Percentiles rank a stretch among this genome's conserved stretches.
Evolutionary conservation across 2,329 filamentous ascomycete species (phyloP).

Genomic region (Monilinia laxa): DNA sequence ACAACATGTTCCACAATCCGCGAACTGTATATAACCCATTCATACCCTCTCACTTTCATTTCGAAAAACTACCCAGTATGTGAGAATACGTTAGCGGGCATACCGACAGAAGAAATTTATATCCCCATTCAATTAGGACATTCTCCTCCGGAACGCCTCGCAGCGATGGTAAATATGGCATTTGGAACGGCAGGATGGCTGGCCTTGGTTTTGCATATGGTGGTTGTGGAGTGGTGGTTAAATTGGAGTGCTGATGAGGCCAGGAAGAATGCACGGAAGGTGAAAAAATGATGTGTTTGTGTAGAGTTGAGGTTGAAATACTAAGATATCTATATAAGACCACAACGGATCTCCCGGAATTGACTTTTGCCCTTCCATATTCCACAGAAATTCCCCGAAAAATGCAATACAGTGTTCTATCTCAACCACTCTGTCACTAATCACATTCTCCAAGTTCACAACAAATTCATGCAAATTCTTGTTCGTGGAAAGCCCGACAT

Average conservation of each 20-base stretch:
- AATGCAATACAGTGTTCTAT: no score
- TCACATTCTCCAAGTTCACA: no score
- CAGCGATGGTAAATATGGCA: not conserved
- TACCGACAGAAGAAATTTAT: not conserved
- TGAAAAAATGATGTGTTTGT: not conserved
- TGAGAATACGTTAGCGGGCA: not conserved
- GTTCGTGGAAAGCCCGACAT: no score
- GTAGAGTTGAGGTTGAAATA: not conserved
- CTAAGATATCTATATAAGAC: no score
- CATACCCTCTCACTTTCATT: not conserved
- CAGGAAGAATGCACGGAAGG: not conserved
- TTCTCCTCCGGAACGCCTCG: not conserved
- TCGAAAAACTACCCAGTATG: conserved; percentile 7
- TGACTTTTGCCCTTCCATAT: no score
- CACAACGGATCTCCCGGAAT: no score
- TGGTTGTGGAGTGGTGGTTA: conserved; percentile 10
- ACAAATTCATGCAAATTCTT: no score
- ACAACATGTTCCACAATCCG: conserved; percentile 3
- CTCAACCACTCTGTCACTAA: no score
- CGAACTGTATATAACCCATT: conserved; percentile 7
- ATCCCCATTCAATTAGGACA: not conserved
- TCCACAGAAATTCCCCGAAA: no score
- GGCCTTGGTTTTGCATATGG: not conserved
- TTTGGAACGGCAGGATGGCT: conserved; percentile 9
- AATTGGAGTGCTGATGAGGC: not conserved